Evolutionary conservation across 768 basidiomycete species (phyloP).

Genomic region (Termitomyces sp.): DNA sequence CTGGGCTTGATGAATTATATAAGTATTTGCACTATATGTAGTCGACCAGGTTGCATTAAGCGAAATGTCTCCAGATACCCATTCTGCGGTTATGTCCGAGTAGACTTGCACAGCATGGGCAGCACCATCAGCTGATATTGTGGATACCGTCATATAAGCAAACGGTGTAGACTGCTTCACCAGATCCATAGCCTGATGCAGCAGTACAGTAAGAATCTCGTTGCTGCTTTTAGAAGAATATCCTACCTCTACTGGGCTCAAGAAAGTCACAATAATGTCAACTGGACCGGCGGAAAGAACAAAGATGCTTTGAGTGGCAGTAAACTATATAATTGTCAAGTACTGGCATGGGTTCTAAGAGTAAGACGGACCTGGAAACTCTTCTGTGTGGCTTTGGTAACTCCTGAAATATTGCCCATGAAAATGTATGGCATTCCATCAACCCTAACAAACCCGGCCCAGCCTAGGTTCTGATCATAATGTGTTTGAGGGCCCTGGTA

Average conservation of each 20-base stretch:
- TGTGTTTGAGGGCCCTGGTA: neutral
- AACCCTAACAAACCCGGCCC: constrained; percentile 59
- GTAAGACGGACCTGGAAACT: constrained; percentile 35
- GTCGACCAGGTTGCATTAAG: constrained; percentile 53
- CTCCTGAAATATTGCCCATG: constrained; percentile 43
- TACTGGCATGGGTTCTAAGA: neutral
- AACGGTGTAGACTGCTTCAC: constrained; percentile 27
- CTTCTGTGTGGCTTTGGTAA: constrained; percentile 48
- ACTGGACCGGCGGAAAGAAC: no score
- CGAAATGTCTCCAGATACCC: constrained; percentile 38
- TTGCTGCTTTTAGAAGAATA: neutral
- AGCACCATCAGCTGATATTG: no score
- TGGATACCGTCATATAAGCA: no score
- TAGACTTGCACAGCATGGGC: no score
- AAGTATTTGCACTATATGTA: constrained; percentile 26
- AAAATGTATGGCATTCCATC: constrained; percentile 51
- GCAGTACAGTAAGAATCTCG: neutral
- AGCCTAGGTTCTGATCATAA: constrained; percentile 44
- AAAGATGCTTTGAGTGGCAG: constrained; percentile 13
- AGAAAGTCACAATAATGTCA: no score
- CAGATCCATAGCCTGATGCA: constrained; percentile 44
- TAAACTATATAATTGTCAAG: constrained; percentile 40
- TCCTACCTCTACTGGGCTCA: constrained; percentile 34
- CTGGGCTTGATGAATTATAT: constrained; percentile 56
- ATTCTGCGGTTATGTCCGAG: no score